Evolutionary conservation across 129 eudicot genomes (phyloP).

Genomic region (Calendula officinalis): DNA sequence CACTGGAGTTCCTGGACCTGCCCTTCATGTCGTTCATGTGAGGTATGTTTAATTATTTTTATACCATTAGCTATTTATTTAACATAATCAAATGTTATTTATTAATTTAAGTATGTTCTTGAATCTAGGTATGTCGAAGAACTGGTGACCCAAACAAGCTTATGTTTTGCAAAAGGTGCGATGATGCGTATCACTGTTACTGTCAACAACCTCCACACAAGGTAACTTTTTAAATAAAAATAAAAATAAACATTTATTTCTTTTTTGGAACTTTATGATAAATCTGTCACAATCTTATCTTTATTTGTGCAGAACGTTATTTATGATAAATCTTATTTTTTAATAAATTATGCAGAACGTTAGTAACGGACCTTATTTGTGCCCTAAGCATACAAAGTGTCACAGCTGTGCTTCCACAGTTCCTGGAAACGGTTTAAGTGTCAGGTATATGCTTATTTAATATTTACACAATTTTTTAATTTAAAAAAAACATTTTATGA

Average conservation of each 20-base stretch:
- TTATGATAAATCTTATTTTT: no score
- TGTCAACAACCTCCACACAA: conserved; percentile 96
- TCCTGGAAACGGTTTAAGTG: conserved; percentile 93
- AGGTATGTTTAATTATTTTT: conserved; percentile 32
- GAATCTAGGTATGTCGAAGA: conserved; percentile 62
- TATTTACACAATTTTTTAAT: no score
- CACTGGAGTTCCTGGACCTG: conserved; percentile 93
- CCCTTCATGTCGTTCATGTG: conserved; percentile 83
- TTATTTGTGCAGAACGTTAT: neutral
- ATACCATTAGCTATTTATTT: no score
- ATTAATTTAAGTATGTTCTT: neutral
- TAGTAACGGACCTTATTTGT: conserved; percentile 86
- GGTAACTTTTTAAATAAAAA: conserved; percentile 34
- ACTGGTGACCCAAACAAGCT: conserved; percentile 78
- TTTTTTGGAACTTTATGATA: neutral
- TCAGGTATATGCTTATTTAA: conserved; percentile 56
- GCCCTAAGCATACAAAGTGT: conserved; percentile 93
- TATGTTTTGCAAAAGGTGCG: conserved; percentile 91
- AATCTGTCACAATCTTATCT: neutral
- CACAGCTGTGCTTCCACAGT: conserved; percentile 94
- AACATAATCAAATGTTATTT: neutral
- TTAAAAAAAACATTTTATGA: no score
- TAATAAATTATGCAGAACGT: conserved; percentile 56
- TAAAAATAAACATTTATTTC: neutral
- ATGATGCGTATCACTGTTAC: conserved; percentile 86